Evolutionary conservation across 2,329 filamentous ascomycete species (phyloP), one percentile per base, ranked within the genome.

Genomic region (Ascochyta koolunga): DNA sequence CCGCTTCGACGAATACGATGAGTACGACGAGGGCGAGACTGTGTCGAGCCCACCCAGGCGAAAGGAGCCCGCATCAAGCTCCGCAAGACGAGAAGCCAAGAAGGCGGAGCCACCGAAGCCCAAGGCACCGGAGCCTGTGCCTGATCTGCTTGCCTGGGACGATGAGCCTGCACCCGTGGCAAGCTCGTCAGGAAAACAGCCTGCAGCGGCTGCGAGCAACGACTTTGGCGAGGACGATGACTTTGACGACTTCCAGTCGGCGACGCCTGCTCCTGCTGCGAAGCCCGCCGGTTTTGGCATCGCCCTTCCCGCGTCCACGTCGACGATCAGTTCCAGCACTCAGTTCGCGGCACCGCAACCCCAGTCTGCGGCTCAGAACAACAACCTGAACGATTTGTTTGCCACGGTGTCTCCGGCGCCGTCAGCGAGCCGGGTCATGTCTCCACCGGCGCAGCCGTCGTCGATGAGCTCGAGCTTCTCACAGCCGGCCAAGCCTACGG

Each of bases 231-330:
- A 85, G 45, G 93, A 97, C 60, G 93, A 96, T 64, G 95, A 97
- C 60, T 98, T 98, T 69, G 95, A 98, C 71, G 95, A 99, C 71
- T 98, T 98, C 81, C 91, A 96, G 75, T 96, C 92, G 18, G 93
- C 93, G 13, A 76, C 79, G 6, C 76, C 78, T 78, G 77, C 75
- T 32, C 62, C 75, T 19, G 60, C 66, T 63, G 73, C 64, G 60
- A 91, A 96, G 75, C 93, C 60, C 13, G 91, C 93, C 2, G 56
- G 58, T 6, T 70, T 71, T 59, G 72, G 70, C 37, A 72, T 79
- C 63, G 79, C 69, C 67, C 76, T 78, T 66, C 82, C 68, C 51
- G 84, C 65, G 63, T 82, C 66, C 62, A 77, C 75, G 0, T 74
- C 75, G 5, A 76, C 75, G 1, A 76, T 77, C 24, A 83, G 81